Evolutionary conservation across 1,284 basidiomycete genomes (phyloP).

Genomic region (Xerocomus nothofagi): DNA sequence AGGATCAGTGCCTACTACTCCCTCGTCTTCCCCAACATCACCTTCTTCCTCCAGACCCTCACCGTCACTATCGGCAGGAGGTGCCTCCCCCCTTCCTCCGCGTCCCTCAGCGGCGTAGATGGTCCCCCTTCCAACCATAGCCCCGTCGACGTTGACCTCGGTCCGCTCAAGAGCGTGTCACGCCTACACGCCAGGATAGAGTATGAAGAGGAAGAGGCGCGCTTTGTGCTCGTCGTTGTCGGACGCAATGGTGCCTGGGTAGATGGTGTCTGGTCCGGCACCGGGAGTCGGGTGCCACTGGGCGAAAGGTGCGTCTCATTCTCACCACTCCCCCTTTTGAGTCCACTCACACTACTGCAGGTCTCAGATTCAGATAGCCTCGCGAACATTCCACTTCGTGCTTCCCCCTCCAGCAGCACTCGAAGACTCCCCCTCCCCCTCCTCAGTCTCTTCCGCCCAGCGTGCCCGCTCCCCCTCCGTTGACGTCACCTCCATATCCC

Average conservation of each 20-base stretch:
- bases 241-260: conserved; percentile 98
- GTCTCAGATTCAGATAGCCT: conserved; percentile 98
- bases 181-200: conserved; percentile 95
- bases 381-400: conserved; percentile 95
- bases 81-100: conserved; percentile 57
- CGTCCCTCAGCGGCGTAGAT: conserved; percentile 54
- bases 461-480: conserved; percentile 69
- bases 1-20: conserved; percentile 93
- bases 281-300: conserved; percentile 81
- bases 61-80: conserved; percentile 78
- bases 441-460: conserved; percentile 60
- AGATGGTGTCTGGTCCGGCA: conserved; percentile 91
- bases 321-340: not conserved
- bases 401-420: conserved; percentile 73
- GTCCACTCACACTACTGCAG: conserved; percentile 43
- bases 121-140: conserved; percentile 18
- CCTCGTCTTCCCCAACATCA: conserved; percentile 89
- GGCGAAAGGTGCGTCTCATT: conserved; percentile 67
- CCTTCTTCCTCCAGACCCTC: conserved; percentile 85
- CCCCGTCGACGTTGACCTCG: conserved; percentile 92
- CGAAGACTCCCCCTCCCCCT: conserved; percentile 75
- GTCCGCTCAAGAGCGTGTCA: conserved; percentile 95
- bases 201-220: conserved; percentile 84
- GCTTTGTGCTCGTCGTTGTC: conserved; percentile 88
- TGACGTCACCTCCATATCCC: conserved; percentile 77